phyloP scores from a whole-genome alignment of 2,329 filamentous ascomycete genomes.

The Chrysoporthe puriensis region DNA sequence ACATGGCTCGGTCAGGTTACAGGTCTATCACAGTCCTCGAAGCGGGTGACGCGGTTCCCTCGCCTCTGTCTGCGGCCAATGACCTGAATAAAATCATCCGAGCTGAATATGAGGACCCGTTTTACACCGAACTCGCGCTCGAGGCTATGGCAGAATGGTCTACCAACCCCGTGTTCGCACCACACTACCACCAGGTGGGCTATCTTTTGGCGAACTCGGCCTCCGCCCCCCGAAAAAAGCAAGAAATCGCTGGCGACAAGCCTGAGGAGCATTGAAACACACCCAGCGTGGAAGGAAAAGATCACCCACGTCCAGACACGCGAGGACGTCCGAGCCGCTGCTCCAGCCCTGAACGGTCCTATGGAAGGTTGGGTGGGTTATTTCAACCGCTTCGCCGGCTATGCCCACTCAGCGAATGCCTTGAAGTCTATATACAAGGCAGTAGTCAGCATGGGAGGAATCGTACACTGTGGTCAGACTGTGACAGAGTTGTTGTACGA shows the following conservation, averaged over 20 bases:
- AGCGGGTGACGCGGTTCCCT: conserved; percentile 44
- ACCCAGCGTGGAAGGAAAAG: conserved; percentile 45
- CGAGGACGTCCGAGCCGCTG: conserved; percentile 46
- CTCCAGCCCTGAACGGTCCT: conserved; percentile 53
- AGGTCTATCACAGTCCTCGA: conserved; percentile 53
- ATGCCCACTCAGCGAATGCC: conserved; percentile 59
- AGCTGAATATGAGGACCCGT: conserved; percentile 60
- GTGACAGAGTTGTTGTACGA: conserved; percentile 47
- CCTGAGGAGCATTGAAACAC: conserved; percentile 44
- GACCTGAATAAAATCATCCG: conserved; percentile 66
- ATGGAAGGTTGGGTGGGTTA: conserved; percentile 61
- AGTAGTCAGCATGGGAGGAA: conserved; percentile 39
- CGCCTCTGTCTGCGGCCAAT: conserved; percentile 57
- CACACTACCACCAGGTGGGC: conserved; percentile 51
- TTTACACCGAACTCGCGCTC: conserved; percentile 55
- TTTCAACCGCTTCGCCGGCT: conserved; percentile 60
- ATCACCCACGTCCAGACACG: conserved; percentile 42
- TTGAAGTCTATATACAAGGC: conserved; percentile 51
- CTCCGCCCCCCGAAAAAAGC: conserved; percentile 50
- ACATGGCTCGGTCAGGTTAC: conserved; percentile 49
- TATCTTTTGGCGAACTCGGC: conserved; percentile 56
- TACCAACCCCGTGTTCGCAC: conserved; percentile 53
- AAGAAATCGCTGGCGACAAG: conserved; percentile 48
- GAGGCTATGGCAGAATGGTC: conserved; percentile 58
- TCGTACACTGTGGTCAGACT: conserved; percentile 45